phyloP scores from a whole-genome alignment of 148 eudicot genomes.

The Nepenthes gracilis region DNA sequence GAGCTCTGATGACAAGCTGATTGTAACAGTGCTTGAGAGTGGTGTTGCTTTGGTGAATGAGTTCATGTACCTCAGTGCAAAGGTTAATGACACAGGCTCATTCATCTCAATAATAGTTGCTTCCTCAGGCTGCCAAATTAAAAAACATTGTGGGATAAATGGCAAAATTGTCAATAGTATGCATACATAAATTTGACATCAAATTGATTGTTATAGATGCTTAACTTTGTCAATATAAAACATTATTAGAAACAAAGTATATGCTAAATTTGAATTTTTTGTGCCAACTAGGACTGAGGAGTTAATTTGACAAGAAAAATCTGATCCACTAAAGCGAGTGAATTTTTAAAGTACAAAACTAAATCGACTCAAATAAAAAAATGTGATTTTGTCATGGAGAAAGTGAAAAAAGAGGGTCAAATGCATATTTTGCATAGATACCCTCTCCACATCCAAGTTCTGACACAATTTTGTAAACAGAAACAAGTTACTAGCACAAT shows the following conservation, averaged over 20 bases:
- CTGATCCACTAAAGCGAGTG: too few relatives aligned
- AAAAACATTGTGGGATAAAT: neutral
- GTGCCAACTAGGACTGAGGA: too few relatives aligned
- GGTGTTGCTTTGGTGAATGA: constrained; percentile 92
- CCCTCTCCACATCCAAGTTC: neutral
- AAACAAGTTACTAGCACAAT: neutral
- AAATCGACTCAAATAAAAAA: too few relatives aligned
- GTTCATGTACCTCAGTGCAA: constrained; percentile 83
- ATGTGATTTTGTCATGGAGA: too few relatives aligned
- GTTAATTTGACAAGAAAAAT: too few relatives aligned
- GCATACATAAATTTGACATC: too few relatives aligned
- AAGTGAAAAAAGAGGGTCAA: neutral
- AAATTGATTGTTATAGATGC: too few relatives aligned
- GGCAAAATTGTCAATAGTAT: too few relatives aligned
- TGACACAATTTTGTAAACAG: neutral
- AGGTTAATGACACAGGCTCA: constrained; percentile 78
- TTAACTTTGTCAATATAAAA: too few relatives aligned
- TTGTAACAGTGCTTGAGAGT: constrained; percentile 61
- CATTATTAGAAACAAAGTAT: too few relatives aligned
- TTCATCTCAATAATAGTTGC: constrained; percentile 81
- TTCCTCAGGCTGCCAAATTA: constrained; percentile 71
- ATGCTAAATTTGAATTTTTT: too few relatives aligned
- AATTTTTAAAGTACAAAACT: too few relatives aligned
- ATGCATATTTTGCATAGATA: neutral
- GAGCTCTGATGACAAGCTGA: constrained; percentile 84